Evolutionary conservation across 225 moss, liverwort and hornwort genomes (phyloP), one percentile per base, ranked within the genome.

Genomic region (Sphagnum tenellum): DNA sequence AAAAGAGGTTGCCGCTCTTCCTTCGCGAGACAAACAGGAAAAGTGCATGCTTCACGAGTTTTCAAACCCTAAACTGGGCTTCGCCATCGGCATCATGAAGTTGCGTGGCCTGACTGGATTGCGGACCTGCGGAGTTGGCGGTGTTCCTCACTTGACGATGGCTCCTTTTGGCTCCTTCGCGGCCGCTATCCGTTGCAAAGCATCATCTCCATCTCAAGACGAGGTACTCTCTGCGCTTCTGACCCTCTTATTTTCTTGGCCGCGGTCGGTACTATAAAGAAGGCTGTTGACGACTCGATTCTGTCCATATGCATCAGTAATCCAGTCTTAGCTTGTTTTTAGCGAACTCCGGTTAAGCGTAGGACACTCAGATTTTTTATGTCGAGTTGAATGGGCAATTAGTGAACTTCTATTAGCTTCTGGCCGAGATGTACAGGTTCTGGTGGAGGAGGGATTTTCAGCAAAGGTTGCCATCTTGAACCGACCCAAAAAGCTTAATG

Each of bases 401-500:
- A 29, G 29, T 29, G 29, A 29, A 29, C 29, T 29, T 29, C 29
- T 29, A 29, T 29, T 29, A 29, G 29, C 29, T 29, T 45, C 5
- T 14, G 13, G 57, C 49, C 69, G 63, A 14, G 55, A 48, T 46
- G 59, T 72, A 54, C 87, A 98, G 96, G 62, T 93, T 77, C 75
- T 98, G 78, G 68, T 86, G 45, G 90, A 92, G 72, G 96, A 92
- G 71, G 86, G 83, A 48, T 90, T 85, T 71, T 84, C 81, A 9
- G 74, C 87, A 12, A 92, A 89, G 77, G 83, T 90, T 72, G 96
- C 87, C 59, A 82, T 90, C 60, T 50, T 98, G 72, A 98, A 98
- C 60, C 86, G 96, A 69, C 96, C 92, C 49, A 77, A 85, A 60
- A 98, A 98, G 72, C 83, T 98, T 14, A 98, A 98, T 69, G 92